These are phyloP conservation scores for Aspergillus ostianus DNA, from an alignment of 495 filamentous ascomycete species.

Conservation along the genomic window DNA sequence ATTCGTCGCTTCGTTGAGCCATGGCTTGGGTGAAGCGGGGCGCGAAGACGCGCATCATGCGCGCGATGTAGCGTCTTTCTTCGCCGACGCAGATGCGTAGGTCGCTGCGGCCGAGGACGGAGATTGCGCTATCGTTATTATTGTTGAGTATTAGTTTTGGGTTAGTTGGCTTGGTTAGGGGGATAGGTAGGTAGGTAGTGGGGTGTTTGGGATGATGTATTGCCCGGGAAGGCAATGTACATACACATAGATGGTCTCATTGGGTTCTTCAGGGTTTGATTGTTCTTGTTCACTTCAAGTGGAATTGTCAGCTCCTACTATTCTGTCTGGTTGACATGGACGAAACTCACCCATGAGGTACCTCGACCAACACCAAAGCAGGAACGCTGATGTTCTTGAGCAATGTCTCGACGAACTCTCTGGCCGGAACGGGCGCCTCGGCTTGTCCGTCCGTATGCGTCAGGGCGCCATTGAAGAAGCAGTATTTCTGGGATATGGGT, in stretches of 20 bases:
- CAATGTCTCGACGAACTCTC: slow-evolving; percentile 3
- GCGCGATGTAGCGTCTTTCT: slow-evolving; percentile 2
- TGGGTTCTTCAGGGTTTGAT: not conserved
- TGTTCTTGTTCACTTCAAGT: too few relatives aligned
- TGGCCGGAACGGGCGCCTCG: not conserved
- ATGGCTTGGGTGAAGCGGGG: slow-evolving; percentile 3
- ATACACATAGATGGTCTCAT: not conserved
- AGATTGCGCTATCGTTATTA: not conserved
- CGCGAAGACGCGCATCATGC: slow-evolving; percentile 4
- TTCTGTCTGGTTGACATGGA: too few relatives aligned
- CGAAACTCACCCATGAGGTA: not conserved
- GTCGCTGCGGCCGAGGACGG: not conserved
- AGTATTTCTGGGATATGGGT: not conserved
- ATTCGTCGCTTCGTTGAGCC: not conserved
- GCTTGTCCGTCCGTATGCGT: not conserved
- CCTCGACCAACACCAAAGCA: not conserved
- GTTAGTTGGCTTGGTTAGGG: too few relatives aligned
- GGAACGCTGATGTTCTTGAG: slow-evolving; percentile 7
- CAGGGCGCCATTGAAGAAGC: not conserved
- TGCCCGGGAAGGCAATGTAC: too few relatives aligned
- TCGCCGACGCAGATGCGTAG: not conserved
- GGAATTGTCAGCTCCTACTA: too few relatives aligned
- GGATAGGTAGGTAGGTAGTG: too few relatives aligned
- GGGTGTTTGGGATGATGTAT: too few relatives aligned
- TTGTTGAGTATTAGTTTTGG: too few relatives aligned